A percentile compares a stretch with the other conserved stretches of the same genome.
Conservation (phyloP, 2,329 filamentous ascomycete genomes). For the Cercospora janseana region DNA sequence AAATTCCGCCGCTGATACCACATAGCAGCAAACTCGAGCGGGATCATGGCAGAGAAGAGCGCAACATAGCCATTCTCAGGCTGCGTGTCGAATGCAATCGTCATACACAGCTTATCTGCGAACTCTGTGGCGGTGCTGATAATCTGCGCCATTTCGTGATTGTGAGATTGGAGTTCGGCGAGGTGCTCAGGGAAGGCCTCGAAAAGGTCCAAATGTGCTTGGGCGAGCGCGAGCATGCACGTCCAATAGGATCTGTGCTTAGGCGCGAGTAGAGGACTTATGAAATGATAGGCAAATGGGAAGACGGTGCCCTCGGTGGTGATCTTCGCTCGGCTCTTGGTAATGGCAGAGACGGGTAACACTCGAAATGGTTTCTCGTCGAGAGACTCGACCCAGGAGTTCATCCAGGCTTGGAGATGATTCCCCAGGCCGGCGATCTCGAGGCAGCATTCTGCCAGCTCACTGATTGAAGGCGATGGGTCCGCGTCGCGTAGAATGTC, state of each 20-base stretch:
- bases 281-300: slow-evolving; percentile 6
- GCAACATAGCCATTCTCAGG: slow-evolving; percentile 16
- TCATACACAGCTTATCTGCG: slow-evolving; percentile 17
- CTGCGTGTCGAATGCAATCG: slow-evolving; percentile 11
- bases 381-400: background rate
- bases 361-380: background rate
- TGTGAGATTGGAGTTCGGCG: background rate
- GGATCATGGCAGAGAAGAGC: slow-evolving; percentile 10
- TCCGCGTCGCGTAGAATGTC: slow-evolving; percentile 2
- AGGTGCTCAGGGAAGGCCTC: slow-evolving; percentile 9
- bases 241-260: slow-evolving; percentile 19
- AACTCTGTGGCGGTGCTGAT: slow-evolving; percentile 3
- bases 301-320: background rate
- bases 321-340: background rate
- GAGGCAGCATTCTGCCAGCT: background rate
- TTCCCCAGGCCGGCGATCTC: slow-evolving; percentile 4
- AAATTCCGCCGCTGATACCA: slow-evolving; percentile 9
- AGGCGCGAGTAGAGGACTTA: slow-evolving; percentile 4
- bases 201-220: slow-evolving; percentile 12
- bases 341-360: background rate
- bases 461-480: background rate
- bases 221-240: slow-evolving; percentile 6
- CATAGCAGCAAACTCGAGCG: slow-evolving; percentile 11
- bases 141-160: background rate
- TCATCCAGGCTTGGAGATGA: slow-evolving; percentile 1